Conservation (phyloP, 2,329 filamentous ascomycete species). For the Fusarium metavorans region DNA sequence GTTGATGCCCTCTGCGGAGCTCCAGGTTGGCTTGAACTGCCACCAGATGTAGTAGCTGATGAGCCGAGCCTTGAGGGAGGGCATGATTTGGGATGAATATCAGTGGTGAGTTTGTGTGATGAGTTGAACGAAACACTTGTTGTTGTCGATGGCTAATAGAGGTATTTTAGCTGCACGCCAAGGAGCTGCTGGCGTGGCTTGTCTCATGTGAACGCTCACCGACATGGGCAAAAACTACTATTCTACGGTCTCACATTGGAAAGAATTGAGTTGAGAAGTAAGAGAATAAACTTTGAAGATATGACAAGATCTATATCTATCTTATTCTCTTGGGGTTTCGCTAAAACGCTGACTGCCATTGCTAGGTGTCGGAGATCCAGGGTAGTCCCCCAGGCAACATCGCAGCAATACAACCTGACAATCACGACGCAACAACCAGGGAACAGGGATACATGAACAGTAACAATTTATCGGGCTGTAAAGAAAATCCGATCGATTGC, state of each 20-base stretch:
- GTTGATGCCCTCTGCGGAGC: conserved; percentile 40
- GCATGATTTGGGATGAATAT: conserved; percentile 33
- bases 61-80: conserved; percentile 44
- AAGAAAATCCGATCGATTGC: conserved; percentile 21
- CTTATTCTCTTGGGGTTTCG: neutral
- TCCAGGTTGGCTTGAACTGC: conserved; percentile 42
- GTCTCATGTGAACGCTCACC: neutral
- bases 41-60: conserved; percentile 46
- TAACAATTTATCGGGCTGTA: neutral
- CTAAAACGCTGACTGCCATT: neutral
- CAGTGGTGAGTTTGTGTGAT: neutral
- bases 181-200: neutral
- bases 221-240: neutral
- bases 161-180: neutral
- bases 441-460: neutral
- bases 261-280: neutral
- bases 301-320: neutral
- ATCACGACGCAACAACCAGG: neutral
- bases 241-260: neutral
- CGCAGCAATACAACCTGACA: neutral
- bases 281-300: neutral
- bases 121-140: neutral
- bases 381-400: conserved; percentile 3
- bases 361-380: neutral
- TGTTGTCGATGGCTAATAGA: neutral